Base-by-base conservation (phyloP, 1,284 basidiomycete genomes). In the Wolfiporia cocos region DNA sequence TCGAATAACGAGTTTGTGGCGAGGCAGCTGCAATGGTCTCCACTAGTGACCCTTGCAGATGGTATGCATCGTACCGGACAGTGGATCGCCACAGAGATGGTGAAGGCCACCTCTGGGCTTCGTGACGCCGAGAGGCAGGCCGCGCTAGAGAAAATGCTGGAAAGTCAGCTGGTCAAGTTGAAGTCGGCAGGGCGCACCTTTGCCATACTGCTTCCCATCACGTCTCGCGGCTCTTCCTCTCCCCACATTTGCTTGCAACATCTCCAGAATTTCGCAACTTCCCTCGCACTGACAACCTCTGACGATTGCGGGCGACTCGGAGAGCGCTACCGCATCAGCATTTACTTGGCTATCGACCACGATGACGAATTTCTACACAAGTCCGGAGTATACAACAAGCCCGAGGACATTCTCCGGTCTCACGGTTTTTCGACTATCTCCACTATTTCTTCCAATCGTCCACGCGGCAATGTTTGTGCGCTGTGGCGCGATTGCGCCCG, bases 261-360 rank as follows among this genome's bases (percentile, higher is more conserved):
- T 37, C 67, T 80, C 4, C 21, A 40, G 3, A 30, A 14, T 0
- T 79, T 79, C 50, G 65, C 71, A 0, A 41, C 49, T 9, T 76
- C 74, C 1, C 55, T 80, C 12, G 37, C 51, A 3, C 49, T 51
- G 7, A 78, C 78, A 1, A 77, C 76, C 0, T 51, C 62, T n/a
- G 72, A 77, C 44, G 65, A 62, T 2, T 56, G 62, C 19, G 40
- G 51, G 3, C 49, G 64, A 5, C 59, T 64, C 1, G 57, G 56
- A 5, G 53, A 55, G n/a, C 52, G 52, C 2, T 76, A 64, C 48
- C 49, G 50, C 10, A 34, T 70, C 26, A 63, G 56, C 30, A 54
- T 79, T n/a, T 80, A 78, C 49, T 62, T 81, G 19, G 73, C 69
- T 2, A 66, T 80, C 34, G 77, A 80, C 44, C 40, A 66, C 7